Conservation (phyloP, 768 basidiomycete species). For the Suillus alpinus region DNA sequence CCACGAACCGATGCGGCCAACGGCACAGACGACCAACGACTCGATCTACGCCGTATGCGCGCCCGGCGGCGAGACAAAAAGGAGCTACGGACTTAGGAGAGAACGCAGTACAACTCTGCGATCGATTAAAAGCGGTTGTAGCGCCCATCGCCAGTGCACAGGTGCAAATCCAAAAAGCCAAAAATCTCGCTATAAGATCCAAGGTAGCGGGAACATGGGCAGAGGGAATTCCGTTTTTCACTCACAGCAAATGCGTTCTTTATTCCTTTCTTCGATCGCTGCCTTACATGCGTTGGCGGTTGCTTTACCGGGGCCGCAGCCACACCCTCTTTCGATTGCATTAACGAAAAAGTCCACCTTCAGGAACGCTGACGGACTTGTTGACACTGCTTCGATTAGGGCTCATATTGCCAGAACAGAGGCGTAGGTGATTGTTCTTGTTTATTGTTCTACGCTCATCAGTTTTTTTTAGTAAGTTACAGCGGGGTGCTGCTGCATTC, state of each 20-base stretch:
- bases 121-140: background rate
- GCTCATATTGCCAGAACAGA: slow-evolving; percentile 16
- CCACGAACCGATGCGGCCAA: background rate
- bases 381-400: slow-evolving; percentile 13
- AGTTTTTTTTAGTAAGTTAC: slow-evolving; percentile 18
- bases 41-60: background rate
- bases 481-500: slow-evolving; percentile 9
- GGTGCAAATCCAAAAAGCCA: background rate
- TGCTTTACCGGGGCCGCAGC: slow-evolving; percentile 12
- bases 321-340: slow-evolving; percentile 15
- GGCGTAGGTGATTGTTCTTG: slow-evolving; percentile 1
- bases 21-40: background rate
- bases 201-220: background rate
- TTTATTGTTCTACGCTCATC: slow-evolving; percentile 2
- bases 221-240: background rate
- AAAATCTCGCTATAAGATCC: background rate
- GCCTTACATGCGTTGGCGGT: slow-evolving; percentile 12
- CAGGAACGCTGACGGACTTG: slow-evolving; percentile 8
- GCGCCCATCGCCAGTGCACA: background rate
- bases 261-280: slow-evolving; percentile 7
- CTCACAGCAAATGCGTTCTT: slow-evolving; percentile 7
- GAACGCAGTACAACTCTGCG: background rate
- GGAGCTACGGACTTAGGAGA: background rate
- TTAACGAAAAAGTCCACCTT: slow-evolving; percentile 15
- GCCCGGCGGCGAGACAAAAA: background rate